Base-by-base conservation (phyloP, 306 rosid genomes). In the Boehmeria nivea region DNA sequence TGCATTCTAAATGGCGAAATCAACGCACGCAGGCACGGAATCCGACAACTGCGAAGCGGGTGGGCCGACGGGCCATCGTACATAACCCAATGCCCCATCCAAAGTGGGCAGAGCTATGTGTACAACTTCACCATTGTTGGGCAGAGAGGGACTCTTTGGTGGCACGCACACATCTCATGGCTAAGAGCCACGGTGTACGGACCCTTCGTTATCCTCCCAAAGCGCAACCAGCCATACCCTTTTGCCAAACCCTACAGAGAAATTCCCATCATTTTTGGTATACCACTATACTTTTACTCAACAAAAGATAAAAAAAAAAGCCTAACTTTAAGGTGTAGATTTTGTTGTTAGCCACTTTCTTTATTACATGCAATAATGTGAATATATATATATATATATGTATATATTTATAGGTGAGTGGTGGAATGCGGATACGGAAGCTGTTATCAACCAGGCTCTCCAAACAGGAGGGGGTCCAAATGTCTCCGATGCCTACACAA, bases 51-150 rank as follows among this genome's bases (percentile, higher is more conserved):
- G 37, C 43, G 31, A 21, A 86, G 84, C 50, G 89, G 86, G 34
- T 86, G 87, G 95, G 63, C 77, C 8, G 91, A 86, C 52, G 95
- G 87, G 64, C 83, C 90, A 38, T 45, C 90, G 4, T 83, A 83
- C 73, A 56, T 83, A 54, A 86, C 95, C 11, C 95, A 86, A 40
- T 86, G 87, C 58, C 95, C 95, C 8, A 80, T 86, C 39, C 78
- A 76, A 69, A 83, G 61, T 3, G 77, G 82, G 0, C 74, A 71
- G 40, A 83, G 78, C 40, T 81, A 76, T 54, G 76, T 81, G 49
- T 85, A 85, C 72, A 81, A 85, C 61, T 85, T 78, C 83, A 84
- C 72, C 71, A 63, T 76, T 46, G 75, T 66, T 48, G 94, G 86
- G 1, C 86, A 85, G 65, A 78, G 86, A 63, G 94, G 88, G 51